These are phyloP conservation scores for Pyrrhoderma lamaoense DNA, from an alignment of 1,284 basidiomycete genomes.

Conservation along the genomic window DNA sequence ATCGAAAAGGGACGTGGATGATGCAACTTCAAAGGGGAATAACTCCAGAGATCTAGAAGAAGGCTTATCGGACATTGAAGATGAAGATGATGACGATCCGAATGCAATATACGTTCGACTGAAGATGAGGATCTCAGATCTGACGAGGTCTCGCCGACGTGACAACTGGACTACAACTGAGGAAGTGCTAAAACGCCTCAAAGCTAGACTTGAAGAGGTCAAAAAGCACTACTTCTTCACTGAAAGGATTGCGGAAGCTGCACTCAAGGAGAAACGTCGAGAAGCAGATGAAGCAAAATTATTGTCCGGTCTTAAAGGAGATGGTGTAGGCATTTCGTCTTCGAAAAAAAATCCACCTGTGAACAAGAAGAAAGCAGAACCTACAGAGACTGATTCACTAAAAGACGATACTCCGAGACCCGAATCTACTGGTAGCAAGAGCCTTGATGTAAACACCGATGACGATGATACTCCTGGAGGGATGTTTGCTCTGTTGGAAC, in stretches of 20 bases:
- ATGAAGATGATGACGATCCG: constrained; percentile 46
- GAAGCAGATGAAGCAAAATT: constrained; percentile 25
- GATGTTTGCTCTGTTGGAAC: constrained; percentile 76
- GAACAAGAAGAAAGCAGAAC: not conserved
- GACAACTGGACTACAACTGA: constrained; percentile 32
- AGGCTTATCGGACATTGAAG: constrained; percentile 1
- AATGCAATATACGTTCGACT: constrained; percentile 55
- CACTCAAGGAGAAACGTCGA: constrained; percentile 50
- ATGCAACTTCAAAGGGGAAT: not conserved
- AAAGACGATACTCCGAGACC: constrained; percentile 41
- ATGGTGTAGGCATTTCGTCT: not conserved
- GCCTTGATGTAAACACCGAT: constrained; percentile 33
- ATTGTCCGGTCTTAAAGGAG: constrained; percentile 12
- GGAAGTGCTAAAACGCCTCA: constrained; percentile 39
- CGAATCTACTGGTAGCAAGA: constrained; percentile 32
- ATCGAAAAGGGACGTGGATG: not conserved
- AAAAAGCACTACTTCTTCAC: constrained; percentile 74
- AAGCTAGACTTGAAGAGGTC: constrained; percentile 45
- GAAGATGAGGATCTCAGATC: constrained; percentile 46
- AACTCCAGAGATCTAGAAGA: not conserved
- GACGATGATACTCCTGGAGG: constrained; percentile 49
- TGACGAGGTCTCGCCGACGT: constrained; percentile 30
- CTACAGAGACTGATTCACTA: not conserved
- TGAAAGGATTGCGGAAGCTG: constrained; percentile 56
- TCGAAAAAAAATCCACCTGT: constrained; percentile 3